phyloP scores from a whole-genome alignment of 768 basidiomycete genomes.

The Hygrocybe punicea region DNA sequence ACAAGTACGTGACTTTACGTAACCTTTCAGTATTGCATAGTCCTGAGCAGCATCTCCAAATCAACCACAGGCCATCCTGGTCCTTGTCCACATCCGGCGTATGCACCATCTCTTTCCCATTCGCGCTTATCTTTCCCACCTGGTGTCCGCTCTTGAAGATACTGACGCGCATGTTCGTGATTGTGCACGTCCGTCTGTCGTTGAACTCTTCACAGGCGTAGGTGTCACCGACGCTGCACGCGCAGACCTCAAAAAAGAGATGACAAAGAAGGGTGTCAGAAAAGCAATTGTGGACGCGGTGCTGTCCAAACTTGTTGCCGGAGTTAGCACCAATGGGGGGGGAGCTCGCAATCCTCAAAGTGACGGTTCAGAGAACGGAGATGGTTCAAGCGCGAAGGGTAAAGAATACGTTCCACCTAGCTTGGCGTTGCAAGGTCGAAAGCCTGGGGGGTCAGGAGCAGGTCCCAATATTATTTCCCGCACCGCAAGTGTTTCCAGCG shows the following conservation, averaged over 20 bases:
- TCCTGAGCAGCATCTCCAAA: not conserved
- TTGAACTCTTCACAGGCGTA: conserved; percentile 82
- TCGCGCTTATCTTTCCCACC: conserved; percentile 68
- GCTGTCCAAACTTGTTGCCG: conserved; percentile 57
- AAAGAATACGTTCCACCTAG: conserved; percentile 78
- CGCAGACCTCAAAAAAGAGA: conserved; percentile 89
- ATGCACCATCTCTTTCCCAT: conserved; percentile 72
- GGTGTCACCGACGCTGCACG: conserved; percentile 82
- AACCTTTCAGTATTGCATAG: conserved; percentile 1
- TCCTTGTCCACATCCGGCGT: conserved; percentile 71
- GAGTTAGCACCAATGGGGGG: conserved; percentile 38
- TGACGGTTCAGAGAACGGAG: conserved; percentile 61
- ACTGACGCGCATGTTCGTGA: conserved; percentile 87
- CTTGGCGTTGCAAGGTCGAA: conserved; percentile 54
- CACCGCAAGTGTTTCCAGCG: conserved; percentile 47
- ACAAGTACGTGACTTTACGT: conserved; percentile 56
- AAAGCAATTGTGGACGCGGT: conserved; percentile 85
- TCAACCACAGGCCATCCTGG: conserved; percentile 51
- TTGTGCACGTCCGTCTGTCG: conserved; percentile 72
- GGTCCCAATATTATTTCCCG: conserved; percentile 38
- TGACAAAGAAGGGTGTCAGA: conserved; percentile 79
- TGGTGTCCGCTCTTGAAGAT: conserved; percentile 88
- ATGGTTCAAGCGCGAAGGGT: conserved; percentile 27
- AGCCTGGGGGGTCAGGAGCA: conserved; percentile 43
- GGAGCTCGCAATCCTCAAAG: conserved; percentile 42